Evolutionary conservation across 164 flowering plant genomes (phyloP).

Genomic region (Magnolia sinica): DNA sequence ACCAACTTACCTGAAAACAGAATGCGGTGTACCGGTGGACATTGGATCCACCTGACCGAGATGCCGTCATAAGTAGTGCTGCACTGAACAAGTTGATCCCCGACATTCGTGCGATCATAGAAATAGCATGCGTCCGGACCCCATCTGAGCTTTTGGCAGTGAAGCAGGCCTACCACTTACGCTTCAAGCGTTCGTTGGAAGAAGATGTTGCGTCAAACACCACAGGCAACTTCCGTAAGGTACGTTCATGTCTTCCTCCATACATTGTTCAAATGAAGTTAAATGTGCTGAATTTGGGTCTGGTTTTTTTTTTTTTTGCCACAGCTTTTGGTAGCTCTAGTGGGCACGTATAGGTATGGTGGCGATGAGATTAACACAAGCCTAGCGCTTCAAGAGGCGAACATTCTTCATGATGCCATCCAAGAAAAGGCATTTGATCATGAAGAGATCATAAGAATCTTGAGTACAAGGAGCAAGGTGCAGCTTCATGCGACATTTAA

Average conservation of each 20-base stretch:
- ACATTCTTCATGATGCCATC: constrained; percentile 35
- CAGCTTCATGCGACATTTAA: constrained; percentile 76
- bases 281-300: too few species aligned
- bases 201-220: constrained; percentile 77
- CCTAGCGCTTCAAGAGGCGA: constrained; percentile 68
- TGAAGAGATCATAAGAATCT: constrained; percentile 67
- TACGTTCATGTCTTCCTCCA: background rate
- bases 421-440: constrained; percentile 46
- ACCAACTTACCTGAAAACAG: constrained; percentile 15
- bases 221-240: constrained; percentile 71
- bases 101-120: constrained; percentile 51
- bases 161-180: constrained; percentile 66
- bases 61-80: constrained; percentile 59
- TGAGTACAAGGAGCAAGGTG: constrained; percentile 73
- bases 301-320: background rate
- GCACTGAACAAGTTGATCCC: constrained; percentile 37
- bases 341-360: constrained; percentile 37
- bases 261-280: background rate
- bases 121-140: constrained; percentile 48
- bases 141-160: constrained; percentile 53
- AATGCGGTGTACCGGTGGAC: constrained; percentile 60
- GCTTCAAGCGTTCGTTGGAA: constrained; percentile 67
- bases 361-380: constrained; percentile 57
- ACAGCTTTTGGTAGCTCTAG: constrained; percentile 47
- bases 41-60: constrained; percentile 71